Base-by-base conservation (phyloP, 2,329 filamentous ascomycete genomes). In the Seiridium unicorne region DNA sequence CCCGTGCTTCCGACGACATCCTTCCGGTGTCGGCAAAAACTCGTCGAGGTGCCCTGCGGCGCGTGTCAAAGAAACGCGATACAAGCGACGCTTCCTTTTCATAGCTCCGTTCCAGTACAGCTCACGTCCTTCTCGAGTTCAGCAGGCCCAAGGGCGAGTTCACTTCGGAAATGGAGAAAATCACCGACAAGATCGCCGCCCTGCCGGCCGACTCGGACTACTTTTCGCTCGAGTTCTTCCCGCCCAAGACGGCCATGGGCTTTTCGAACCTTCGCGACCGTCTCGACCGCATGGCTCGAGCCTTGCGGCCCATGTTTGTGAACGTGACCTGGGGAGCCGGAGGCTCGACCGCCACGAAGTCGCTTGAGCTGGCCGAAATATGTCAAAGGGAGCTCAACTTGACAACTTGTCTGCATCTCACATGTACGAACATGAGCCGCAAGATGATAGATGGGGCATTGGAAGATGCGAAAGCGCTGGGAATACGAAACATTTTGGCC, bases 191-290 rank as follows among this genome's bases (percentile, higher is more conserved):
- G 83, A 94, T 98, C 73, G 91, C 91, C 77, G 91, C 92, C 63
- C 80, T 99, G 79, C 91, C 92, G 75, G 85, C 89, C 65, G 87
- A 91, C 76, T 85, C 86, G 65, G 88, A 85, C 73, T 98, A 95
- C 81, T 96, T 97, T 78, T 98, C 95, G 53, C 89, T 98, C 77
- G 95, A 99, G 79, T 99, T 99, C 86, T 99, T 99, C 80, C 95
- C 95, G 66, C 95, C 95, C 64, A 99, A 98, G 81, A 99, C 95
- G 51, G 84, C 89, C 63, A 97, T 96, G 88, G 95, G 95, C 65
- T 96, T 95, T 70, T 89, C 92, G 64, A 99, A 99, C 75, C 87
- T 99, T 59, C 91, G 94, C 73, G 91, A 91, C 65, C 93, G 95
- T 72, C 87, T 99, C 61, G 91, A 96, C 74, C 92, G 95, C 73